Conservation (phyloP, 768 basidiomycete genomes). For the Lactarius deliciosus region DNA sequence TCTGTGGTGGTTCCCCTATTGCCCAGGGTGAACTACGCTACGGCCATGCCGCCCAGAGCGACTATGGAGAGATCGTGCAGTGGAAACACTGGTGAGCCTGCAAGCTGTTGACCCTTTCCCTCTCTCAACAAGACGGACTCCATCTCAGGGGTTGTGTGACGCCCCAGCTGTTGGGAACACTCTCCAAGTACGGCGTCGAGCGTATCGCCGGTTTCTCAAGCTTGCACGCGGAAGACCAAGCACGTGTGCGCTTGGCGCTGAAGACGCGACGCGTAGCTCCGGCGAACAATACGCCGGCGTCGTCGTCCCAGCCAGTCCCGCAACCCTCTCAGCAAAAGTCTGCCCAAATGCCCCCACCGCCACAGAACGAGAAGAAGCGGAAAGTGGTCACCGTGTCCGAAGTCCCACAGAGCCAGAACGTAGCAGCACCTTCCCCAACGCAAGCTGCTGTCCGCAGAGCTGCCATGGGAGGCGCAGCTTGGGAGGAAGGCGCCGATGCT, state of each 20-base stretch:
- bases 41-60: conserved; percentile 46
- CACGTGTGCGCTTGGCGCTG: conserved; percentile 60
- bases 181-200: conserved; percentile 16
- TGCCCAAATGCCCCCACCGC: conserved; percentile 28
- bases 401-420: conserved; percentile 17
- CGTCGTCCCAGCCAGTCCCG: conserved; percentile 14
- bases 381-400: conserved; percentile 37
- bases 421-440: conserved; percentile 25
- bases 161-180: conserved; percentile 13
- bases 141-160: conserved; percentile 29
- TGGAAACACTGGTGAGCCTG: conserved; percentile 73
- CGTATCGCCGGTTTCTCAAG: conserved; percentile 9
- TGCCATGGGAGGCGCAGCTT: conserved; percentile 21
- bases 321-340: conserved; percentile 13
- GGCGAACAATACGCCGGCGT: conserved; percentile 50
- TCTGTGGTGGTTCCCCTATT: conserved; percentile 57
- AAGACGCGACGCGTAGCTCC: conserved; percentile 54
- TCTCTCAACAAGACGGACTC: conserved; percentile 11
- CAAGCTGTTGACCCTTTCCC: conserved; percentile 1
- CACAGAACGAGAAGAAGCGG: conserved; percentile 46
- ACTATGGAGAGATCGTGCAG: conserved; percentile 61
- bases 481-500: conserved; percentile 28
- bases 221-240: conserved; percentile 54
- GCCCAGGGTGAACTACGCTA: conserved; percentile 64
- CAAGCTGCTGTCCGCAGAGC: conserved; percentile 27